A percentile compares a stretch with the other conserved stretches of the same genome.
phyloP scores from a whole-genome alignment of 176 grass and related monocot species.

The Hyparrhenia diplandra region DNA sequence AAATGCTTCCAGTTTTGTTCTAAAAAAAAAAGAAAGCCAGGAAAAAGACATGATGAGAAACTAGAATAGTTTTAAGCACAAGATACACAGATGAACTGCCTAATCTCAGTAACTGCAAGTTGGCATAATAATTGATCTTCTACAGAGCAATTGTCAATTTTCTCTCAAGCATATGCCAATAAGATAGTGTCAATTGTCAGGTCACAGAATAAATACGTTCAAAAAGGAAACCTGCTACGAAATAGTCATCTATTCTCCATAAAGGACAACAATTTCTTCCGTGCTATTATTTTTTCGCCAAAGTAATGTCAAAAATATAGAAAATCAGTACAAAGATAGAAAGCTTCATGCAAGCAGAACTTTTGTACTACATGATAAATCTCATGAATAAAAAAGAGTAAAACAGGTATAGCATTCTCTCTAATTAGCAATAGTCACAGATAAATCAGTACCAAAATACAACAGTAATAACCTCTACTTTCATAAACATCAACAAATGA shows the following conservation, averaged over 20 bases:
- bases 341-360: neutral
- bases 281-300: neutral
- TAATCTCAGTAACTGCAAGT: constrained; percentile 11
- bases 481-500: neutral
- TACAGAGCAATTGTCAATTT: neutral
- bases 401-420: neutral
- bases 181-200: neutral
- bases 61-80: neutral
- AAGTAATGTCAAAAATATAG: neutral
- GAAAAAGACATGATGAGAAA: constrained; percentile 9
- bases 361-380: neutral
- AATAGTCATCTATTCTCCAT: neutral
- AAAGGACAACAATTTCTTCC: neutral
- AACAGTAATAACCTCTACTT: neutral
- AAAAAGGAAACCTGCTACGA: neutral
- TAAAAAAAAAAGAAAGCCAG: constrained; percentile 44
- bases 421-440: neutral
- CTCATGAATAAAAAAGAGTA: neutral
- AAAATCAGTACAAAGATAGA: neutral
- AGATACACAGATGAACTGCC: neutral
- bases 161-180: neutral
- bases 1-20: constrained; percentile 96
- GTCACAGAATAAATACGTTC: neutral
- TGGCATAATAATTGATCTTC: constrained; percentile 8
- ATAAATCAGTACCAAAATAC: neutral